A percentile compares a stretch with the other conserved stretches of the same genome.
phyloP scores from a whole-genome alignment of 2,329 filamentous ascomycete genomes.

The Aphanoascus verrucosus region DNA sequence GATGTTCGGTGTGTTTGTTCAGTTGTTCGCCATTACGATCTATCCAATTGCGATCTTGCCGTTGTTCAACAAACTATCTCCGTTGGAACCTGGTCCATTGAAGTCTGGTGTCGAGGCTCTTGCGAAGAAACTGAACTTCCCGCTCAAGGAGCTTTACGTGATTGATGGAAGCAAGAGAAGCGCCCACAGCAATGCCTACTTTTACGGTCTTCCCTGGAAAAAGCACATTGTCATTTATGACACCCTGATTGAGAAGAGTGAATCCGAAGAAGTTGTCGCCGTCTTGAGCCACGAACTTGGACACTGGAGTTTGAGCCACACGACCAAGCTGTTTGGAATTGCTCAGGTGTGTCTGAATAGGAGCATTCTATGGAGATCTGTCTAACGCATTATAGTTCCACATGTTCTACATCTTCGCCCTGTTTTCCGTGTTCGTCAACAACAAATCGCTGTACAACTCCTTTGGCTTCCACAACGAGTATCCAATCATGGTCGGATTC shows the following conservation, averaged over 20 bases:
- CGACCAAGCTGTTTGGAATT: conserved; percentile 79
- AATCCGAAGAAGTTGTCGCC: conserved; percentile 83
- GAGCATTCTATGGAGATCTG: neutral
- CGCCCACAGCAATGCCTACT: conserved; percentile 85
- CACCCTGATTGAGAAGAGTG: conserved; percentile 90
- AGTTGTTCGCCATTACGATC: conserved; percentile 89
- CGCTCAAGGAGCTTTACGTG: conserved; percentile 82
- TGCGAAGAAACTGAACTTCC: conserved; percentile 76
- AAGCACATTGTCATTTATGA: conserved; percentile 99
- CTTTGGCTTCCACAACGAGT: conserved; percentile 75
- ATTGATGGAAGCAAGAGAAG: conserved; percentile 87
- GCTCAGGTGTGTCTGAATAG: conserved; percentile 52
- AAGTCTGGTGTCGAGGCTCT: conserved; percentile 81
- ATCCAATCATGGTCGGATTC: conserved; percentile 93
- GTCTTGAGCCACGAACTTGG: conserved; percentile 92
- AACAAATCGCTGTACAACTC: conserved; percentile 82
- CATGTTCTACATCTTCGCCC: conserved; percentile 89
- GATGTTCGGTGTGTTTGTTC: conserved; percentile 79
- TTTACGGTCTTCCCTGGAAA: conserved; percentile 97
- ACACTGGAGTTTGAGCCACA: conserved; percentile 94
- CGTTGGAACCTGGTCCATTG: conserved; percentile 73
- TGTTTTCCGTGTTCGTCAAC: conserved; percentile 96
- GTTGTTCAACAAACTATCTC: conserved; percentile 95
- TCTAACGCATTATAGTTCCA: conserved; percentile 52
- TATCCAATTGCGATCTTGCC: conserved; percentile 92